Conservation (phyloP, 176 grass and related monocot species). For the Chloris gayana region DNA sequence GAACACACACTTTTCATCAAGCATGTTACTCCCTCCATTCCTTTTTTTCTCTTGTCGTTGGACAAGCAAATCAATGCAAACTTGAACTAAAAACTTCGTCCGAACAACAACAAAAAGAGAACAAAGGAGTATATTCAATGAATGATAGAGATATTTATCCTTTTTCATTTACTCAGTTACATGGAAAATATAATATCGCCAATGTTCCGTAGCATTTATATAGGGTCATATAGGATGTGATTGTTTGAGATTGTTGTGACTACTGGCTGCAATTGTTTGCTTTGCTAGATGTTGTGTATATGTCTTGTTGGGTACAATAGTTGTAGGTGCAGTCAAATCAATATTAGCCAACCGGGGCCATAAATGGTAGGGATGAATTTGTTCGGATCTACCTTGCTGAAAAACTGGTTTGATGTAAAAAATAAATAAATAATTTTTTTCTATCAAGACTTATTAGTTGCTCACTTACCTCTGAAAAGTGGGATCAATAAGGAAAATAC, state of each 20-base stretch:
- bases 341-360: no score
- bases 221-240: no score
- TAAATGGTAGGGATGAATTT: neutral
- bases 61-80: no score
- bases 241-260: no score
- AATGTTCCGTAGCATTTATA: neutral
- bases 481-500: neutral
- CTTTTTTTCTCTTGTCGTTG: no score
- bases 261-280: no score
- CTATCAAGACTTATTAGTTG: neutral
- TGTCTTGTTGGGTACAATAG: no score
- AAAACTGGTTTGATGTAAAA: neutral
- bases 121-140: neutral
- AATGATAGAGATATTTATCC: neutral
- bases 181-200: neutral
- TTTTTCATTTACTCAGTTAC: neutral
- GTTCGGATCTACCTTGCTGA: neutral
- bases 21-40: no score
- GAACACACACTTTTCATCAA: neutral
- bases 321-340: no score
- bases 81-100: no score
- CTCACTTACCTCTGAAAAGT: neutral
- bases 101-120: no score
- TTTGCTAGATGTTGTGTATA: no score
- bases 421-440: neutral